A percentile compares a stretch with the other conserved stretches of the same genome.
These are phyloP conservation scores for Theobroma cacao DNA, from an alignment of 345 rosid species.

Conservation along the genomic window DNA sequence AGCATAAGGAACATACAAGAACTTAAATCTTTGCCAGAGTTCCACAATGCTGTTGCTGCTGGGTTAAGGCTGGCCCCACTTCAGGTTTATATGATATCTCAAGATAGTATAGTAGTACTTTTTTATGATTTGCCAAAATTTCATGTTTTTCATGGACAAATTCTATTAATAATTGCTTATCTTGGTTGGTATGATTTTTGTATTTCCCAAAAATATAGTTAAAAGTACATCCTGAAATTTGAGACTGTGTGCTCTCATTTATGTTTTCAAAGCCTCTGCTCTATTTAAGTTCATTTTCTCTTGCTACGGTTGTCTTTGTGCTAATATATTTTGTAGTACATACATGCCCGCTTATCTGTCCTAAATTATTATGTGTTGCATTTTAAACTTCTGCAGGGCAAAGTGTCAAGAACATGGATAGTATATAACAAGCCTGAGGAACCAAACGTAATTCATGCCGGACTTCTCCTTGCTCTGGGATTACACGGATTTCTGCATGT, in stretches of 20 bases:
- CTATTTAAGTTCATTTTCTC: neutral
- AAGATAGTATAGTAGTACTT: slow-evolving; percentile 1
- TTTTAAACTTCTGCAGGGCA: slow-evolving; percentile 60
- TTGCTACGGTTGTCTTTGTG: neutral
- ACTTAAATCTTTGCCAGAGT: slow-evolving; percentile 97
- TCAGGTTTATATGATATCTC: slow-evolving; percentile 57
- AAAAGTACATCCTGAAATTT: neutral
- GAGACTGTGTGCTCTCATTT: neutral
- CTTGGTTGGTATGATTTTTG: neutral
- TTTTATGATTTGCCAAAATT: neutral
- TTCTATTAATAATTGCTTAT: neutral
- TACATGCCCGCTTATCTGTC: neutral
- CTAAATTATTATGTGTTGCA: slow-evolving; percentile 2
- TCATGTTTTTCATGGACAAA: neutral
- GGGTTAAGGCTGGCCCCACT: slow-evolving; percentile 89
- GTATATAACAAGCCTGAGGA: slow-evolving; percentile 85
- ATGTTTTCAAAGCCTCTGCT: neutral
- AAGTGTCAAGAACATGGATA: slow-evolving; percentile 96
- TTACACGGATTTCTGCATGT: slow-evolving; percentile 89
- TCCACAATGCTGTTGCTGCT: slow-evolving; percentile 98
- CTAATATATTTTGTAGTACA: neutral
- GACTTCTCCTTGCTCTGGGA: slow-evolving; percentile 92
- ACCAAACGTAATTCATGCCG: slow-evolving; percentile 85
- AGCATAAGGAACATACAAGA: slow-evolving; percentile 86
- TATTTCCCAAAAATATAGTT: neutral